Base-by-base conservation (phyloP, 1,139 yeast genomes). In the Magnusiomyces paraingens region DNA sequence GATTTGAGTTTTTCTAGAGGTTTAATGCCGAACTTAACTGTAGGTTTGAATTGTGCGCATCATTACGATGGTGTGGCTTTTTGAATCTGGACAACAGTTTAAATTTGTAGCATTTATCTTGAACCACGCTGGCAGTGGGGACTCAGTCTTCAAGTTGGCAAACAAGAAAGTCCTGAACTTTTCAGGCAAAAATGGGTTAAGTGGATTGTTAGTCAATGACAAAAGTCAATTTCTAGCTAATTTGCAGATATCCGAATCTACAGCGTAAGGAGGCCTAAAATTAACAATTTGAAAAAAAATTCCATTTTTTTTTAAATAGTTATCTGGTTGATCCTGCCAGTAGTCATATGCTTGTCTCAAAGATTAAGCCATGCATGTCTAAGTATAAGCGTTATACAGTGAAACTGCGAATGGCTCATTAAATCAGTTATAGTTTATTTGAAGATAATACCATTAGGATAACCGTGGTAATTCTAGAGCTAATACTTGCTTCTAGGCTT, bases 271-370 rank as follows among this genome's bases (percentile, higher is more conserved):
- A 32, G 39, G 36, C 36, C 39, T 67, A 69, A 72, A 68, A 74
- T 69, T 73, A 73, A 71, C 70, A 74, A 70, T 70, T 73, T 74
- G 71, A 74, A 73, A 75, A 73, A 75, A 71, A 72, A 74, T 71
- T 75, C 70, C 72, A 72, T 72, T 74, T 75, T 73, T 72, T 75
- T 72, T 75, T 72, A 75, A 63, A 58, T 67, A 70, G 73, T 68
- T 69, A 72, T 68, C 75, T 69, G 74, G 73, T 72, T 71, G 75
- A 70, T 71, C 73, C 75, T 72, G 75, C 74, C 75, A 73, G 75
- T 72, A 72, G 75, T 72, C 75, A 72, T 72, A 72, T 72, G 75
- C 76, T 73, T 73, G 76, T 72, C 76, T 72, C 75, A 73, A 73
- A 73, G 76, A 72, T 72, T 72, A 72, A 71, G 76, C 76, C 75